Evolutionary conservation across 2,329 filamentous ascomycete species (phyloP).

Genomic region (Colletotrichum sansevieriae): DNA sequence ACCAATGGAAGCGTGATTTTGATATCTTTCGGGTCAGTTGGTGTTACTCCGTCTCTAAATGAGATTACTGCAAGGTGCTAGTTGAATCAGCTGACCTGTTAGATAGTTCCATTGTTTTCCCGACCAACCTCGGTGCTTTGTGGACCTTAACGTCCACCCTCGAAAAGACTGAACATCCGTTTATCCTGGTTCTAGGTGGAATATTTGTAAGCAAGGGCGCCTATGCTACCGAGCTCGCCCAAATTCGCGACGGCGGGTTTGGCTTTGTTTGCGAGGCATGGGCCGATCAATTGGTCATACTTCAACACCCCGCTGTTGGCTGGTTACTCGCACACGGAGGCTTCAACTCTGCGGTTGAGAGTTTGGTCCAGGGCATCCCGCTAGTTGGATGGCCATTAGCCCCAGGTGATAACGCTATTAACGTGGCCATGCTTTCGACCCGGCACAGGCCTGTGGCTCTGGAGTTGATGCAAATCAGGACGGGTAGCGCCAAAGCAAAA

Average conservation of each 20-base stretch:
- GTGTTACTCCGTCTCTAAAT: too few relatives aligned
- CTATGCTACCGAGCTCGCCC: background rate
- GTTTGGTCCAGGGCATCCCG: background rate
- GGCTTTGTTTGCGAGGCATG: background rate
- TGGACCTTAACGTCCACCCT: background rate
- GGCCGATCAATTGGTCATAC: background rate
- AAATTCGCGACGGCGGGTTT: background rate
- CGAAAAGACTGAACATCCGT: background rate
- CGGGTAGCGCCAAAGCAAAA: too few relatives aligned
- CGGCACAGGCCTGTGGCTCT: too few relatives aligned
- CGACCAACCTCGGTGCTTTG: background rate
- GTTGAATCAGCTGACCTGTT: too few relatives aligned
- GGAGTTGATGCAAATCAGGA: too few relatives aligned
- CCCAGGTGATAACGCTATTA: background rate
- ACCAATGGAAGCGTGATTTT: background rate
- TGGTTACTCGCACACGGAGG: slow-evolving; percentile 6
- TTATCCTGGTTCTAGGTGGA: background rate
- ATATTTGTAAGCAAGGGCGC: background rate
- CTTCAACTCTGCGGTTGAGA: slow-evolving; percentile 8
- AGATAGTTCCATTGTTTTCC: background rate
- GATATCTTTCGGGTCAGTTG: slow-evolving; percentile 4
- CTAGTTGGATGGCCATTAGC: slow-evolving; percentile 1
- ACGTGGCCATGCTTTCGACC: background rate
- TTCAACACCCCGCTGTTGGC: background rate
- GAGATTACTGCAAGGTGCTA: too few relatives aligned